Evolutionary conservation across 257 asterid genomes (phyloP), one percentile per base, ranked within the genome.

Genomic region (Agastache rugosa): DNA sequence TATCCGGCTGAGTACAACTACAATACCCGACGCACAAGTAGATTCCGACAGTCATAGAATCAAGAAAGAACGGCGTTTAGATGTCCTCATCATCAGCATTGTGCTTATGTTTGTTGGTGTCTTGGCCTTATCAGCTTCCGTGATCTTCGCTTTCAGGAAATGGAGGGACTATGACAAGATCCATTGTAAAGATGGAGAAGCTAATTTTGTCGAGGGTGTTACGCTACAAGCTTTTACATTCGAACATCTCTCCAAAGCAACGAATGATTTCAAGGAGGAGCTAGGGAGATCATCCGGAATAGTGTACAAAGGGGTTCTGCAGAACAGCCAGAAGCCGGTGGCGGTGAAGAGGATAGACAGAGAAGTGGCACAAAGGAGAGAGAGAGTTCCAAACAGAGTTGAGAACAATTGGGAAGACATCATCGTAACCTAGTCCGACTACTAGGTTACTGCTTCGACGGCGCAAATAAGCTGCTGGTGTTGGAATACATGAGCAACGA

Each of bases 401-500:
- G 66, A 87, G 37, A 47, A 79, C 78, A 11, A 87, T 87, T 25
- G 89, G 87, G 22, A 85, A 55, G 71, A 87, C 87, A 89, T 54
- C 92, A 89, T 12, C 79, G 84, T 0, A 89, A 87, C 65, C 88
- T 87, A 4, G 92, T 87, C 67, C 69, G 77, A 8, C 73, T 89
- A 15, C 78, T 87, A 3, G 92, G 95, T 27, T 89, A 85, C 69
- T 85, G 92, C 66, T 27, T 77, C 3, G 84, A 87, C 0, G 89
- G 88, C 12, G 51, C 73, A 8, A 80, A 69, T 10, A 87, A 84
- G 64, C 71, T 89, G 11, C 54, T 89, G 58, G 90, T 83, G 56
- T 82, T 82, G 22, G 95, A 87, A 16, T 87, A 70, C 47, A 87
- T 89, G 92, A 73, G 79, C 77, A 84, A 83, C 20, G 92, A 90